Evolutionary conservation across 1,139 yeast genomes (phyloP).

Genomic region (Candida labiduridarum): DNA sequence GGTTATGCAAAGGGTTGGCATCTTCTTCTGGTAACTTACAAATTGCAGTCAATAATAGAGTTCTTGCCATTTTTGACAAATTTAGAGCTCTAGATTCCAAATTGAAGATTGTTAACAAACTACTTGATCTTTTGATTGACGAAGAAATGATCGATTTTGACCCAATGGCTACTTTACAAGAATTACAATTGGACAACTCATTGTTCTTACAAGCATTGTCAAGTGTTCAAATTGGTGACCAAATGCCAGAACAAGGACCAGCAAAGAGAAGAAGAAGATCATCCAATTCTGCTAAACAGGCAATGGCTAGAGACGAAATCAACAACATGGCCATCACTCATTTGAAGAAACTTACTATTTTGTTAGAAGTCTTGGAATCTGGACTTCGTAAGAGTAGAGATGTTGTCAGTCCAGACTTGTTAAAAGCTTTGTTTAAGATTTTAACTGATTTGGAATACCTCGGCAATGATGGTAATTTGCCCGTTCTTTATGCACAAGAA

Average conservation of each 20-base stretch:
- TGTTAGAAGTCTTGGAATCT: slow-evolving; percentile 76
- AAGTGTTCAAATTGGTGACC: slow-evolving; percentile 49
- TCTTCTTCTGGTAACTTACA: slow-evolving; percentile 45
- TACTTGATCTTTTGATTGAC: slow-evolving; percentile 57
- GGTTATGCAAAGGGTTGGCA: slow-evolving; percentile 57
- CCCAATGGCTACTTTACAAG: slow-evolving; percentile 54
- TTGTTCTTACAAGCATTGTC: slow-evolving; percentile 52
- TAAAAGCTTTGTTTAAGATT: slow-evolving; percentile 64
- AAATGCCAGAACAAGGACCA: slow-evolving; percentile 50
- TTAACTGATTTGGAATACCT: slow-evolving; percentile 85
- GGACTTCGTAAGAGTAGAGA: slow-evolving; percentile 29
- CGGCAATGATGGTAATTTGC: slow-evolving; percentile 88
- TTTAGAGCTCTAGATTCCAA: slow-evolving; percentile 59
- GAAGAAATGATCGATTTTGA: slow-evolving; percentile 49
- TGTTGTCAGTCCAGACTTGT: slow-evolving; percentile 49
- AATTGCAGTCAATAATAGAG: slow-evolving; percentile 55
- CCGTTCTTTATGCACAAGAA: slow-evolving; percentile 90
- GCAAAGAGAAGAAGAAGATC: slow-evolving; percentile 82
- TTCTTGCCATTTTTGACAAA: slow-evolving; percentile 54
- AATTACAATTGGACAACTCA: slow-evolving; percentile 46
- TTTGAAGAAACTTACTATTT: slow-evolving; percentile 72
- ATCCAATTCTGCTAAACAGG: slow-evolving; percentile 72
- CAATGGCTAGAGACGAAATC: slow-evolving; percentile 70
- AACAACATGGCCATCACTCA: slow-evolving; percentile 76
- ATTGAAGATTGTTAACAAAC: slow-evolving; percentile 55